Base-by-base conservation (phyloP, 1,284 basidiomycete species). In the Fistulina hepatica region DNA sequence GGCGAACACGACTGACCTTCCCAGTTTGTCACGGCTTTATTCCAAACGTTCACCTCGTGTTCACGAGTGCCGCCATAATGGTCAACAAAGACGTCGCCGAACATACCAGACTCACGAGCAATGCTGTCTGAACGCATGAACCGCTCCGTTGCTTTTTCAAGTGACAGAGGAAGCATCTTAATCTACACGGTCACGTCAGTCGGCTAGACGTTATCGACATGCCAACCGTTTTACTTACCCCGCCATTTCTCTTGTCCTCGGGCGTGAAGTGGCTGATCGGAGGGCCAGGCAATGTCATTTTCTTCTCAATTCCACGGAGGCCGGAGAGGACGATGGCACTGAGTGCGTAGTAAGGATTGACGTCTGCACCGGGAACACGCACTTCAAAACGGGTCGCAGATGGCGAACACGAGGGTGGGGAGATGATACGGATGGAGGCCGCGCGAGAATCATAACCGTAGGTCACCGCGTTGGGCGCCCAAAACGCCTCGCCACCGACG, bases 381-480 rank as follows among this genome's bases (percentile, higher is more conserved):
- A 95, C 62, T 59, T 95, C 91, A 49, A 95, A 73, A 33, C 94
- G 72, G 2, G 94, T 94, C 3, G 85, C 89, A 6, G 77, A 61
- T 8, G 73, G 71, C 4, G 82, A 73, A 7, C 83, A 82, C 5
- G 85, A 81, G 0, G 93, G 94, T 2, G 93, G 90, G 0, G 83
- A 81, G 50, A 97, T 79, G 48, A 97, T 83, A 27, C 93, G 80
- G 39, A 97, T 76, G 8, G 88, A 91, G 2, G 90, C 92, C 0
- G 82, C 79, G 21, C 93, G 83, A 16, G 88, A 92, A 61, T 97
- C 94, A 58, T 94, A 97, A 2, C 92, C 93, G 55, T 92, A 97
- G 3, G 88, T 91, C 20, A 88, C 71, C 6, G 89, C 80, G 53
- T 92, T 94, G 3, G 92, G 92, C 2, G 92, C 92, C 89, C 90